Evolutionary conservation across 129 eudicot species (phyloP), one percentile per base, ranked within the genome.

Genomic region (Daucus carota): DNA sequence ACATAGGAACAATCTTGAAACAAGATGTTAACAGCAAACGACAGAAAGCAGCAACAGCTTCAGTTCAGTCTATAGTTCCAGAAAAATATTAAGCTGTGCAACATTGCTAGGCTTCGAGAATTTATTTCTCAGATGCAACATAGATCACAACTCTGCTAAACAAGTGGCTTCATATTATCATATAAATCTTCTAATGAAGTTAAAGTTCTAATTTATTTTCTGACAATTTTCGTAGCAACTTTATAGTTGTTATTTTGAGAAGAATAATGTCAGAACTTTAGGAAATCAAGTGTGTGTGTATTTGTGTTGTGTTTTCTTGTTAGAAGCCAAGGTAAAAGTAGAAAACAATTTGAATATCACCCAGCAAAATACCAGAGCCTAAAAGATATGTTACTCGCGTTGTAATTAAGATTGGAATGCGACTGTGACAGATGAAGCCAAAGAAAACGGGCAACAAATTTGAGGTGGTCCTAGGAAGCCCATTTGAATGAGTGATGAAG

Each of bases 401-500:
- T 60, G 10, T 22, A 73, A 80, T 72, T 73, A 42, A 50, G 73
- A 40, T 11, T 33, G 67, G 28, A 59, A 48, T 47, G 67, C 33
- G 81, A 33, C 42, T 36, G 69, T 59, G 50, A 81, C 71, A 84
- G 78, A 74, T 79, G 81, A 63, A 82, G 60, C 79, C 66, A 77
- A 75, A 76, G 18, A 36, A 76, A 41, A 15, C 16, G 71, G 69
- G 69, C 36, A 44, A 31, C 66, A 42, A 48, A 76, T 78, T 78
- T 72, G 42, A 50, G 71, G 83, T 82, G 86, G 84, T 85, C 84
- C 86, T 57, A 66, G 42, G 50, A 5, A 40, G 52, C 79, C 62
- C 74, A 81, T 65, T 42, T 12, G 52, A 34, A 74, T 13, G 73
- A 63, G 82, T 77, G 69, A 69, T 26, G 76, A 62, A 72, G 79